Conservation (phyloP, 345 rosid species). For the Citropsis articulata region DNA sequence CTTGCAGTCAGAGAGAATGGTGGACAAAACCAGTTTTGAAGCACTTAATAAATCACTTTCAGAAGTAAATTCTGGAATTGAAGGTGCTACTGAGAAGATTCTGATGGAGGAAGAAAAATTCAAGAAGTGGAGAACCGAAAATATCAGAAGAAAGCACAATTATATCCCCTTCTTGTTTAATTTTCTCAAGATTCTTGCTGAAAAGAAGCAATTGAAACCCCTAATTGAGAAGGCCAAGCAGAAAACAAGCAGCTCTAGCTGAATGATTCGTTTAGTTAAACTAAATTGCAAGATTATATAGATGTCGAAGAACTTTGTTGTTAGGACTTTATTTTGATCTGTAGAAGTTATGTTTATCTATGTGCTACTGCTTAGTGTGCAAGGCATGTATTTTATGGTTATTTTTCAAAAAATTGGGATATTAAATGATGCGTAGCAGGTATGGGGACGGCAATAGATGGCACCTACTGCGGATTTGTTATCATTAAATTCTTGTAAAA, state of each 20-base stretch:
- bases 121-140: slow-evolving; percentile 96
- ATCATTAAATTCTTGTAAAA: no score
- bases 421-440: background rate
- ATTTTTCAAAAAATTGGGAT: background rate
- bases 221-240: slow-evolving; percentile 97
- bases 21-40: slow-evolving; percentile 48
- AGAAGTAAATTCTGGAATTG: slow-evolving; percentile 74
- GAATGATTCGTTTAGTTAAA: slow-evolving; percentile 11
- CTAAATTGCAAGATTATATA: background rate
- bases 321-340: background rate
- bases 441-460: background rate
- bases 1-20: slow-evolving; percentile 51
- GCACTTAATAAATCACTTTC: slow-evolving; percentile 55
- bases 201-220: slow-evolving; percentile 98
- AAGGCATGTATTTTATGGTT: background rate
- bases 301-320: background rate
- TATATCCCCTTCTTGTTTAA: slow-evolving; percentile 94
- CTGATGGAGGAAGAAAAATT: slow-evolving; percentile 93
- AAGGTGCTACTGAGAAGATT: slow-evolving; percentile 78
- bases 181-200: slow-evolving; percentile 95
- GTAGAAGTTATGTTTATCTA: background rate
- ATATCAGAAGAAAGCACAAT: slow-evolving; percentile 90
- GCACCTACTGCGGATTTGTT: no score
- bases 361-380: background rate
- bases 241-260: slow-evolving; percentile 58